Conservation (phyloP, 2,329 filamentous ascomycete species). For the Cercospora citrullina region DNA sequence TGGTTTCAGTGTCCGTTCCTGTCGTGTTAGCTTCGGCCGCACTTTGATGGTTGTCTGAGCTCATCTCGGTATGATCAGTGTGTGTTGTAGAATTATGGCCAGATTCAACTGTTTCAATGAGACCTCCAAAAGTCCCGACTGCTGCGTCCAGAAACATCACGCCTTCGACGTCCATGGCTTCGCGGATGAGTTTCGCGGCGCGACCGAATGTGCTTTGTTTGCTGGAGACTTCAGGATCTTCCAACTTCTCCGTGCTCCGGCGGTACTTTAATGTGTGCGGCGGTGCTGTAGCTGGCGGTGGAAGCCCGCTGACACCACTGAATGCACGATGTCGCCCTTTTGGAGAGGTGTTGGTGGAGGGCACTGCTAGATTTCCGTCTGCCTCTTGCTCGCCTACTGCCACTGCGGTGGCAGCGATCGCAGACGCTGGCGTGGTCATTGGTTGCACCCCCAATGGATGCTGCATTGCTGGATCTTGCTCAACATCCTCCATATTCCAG, state of each 20-base stretch:
- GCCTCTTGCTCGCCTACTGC: conserved; percentile 22
- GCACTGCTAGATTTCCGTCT: conserved; percentile 10
- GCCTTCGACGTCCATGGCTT: conserved; percentile 53
- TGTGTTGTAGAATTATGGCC: conserved; percentile 13
- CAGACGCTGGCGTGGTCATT: conserved; percentile 19
- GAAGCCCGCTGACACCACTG: conserved; percentile 12
- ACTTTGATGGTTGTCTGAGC: conserved; percentile 25
- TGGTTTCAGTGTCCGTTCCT: conserved; percentile 25
- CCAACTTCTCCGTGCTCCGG: conserved; percentile 18
- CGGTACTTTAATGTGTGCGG: conserved; percentile 16
- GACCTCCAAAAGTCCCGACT: conserved; percentile 33
- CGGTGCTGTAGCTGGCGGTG: conserved; percentile 5
- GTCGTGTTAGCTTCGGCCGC: conserved; percentile 22
- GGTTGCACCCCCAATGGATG: conserved; percentile 25
- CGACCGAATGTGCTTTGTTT: conserved; percentile 45
- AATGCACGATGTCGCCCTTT: conserved; percentile 4
- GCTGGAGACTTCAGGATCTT: conserved; percentile 18
- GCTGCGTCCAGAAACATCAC: conserved; percentile 47
- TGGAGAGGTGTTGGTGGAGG: conserved; percentile 1
- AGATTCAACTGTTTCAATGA: conserved; percentile 24
- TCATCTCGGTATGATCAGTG: conserved; percentile 20
- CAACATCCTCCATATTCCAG: conserved; percentile 22
- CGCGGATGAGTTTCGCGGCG: conserved; percentile 51
- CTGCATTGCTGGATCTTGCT: conserved; percentile 20
- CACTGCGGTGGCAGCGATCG: conserved; percentile 23